A percentile compares a stretch with the other conserved stretches of the same genome.
Evolutionary conservation across 2,329 filamentous ascomycete genomes (phyloP).

Genomic region (Apiospora saccharicola): DNA sequence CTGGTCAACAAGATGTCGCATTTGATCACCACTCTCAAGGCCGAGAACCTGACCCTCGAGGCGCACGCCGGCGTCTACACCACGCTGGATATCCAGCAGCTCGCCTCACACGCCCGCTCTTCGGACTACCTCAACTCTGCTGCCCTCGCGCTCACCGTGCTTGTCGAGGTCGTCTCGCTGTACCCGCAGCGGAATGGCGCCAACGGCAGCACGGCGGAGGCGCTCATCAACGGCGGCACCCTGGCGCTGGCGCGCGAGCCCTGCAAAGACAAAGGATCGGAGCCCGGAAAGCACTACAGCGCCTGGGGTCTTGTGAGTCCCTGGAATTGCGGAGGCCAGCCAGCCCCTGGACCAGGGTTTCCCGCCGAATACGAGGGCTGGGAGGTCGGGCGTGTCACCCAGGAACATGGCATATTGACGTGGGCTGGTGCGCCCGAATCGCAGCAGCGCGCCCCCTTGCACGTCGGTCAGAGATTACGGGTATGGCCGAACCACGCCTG

Average conservation of each 20-base stretch:
- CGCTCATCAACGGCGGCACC: constrained; percentile 71
- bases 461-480: constrained; percentile 71
- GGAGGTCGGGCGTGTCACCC: constrained; percentile 75
- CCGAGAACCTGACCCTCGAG: constrained; percentile 61
- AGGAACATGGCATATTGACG: constrained; percentile 78
- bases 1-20: constrained; percentile 42
- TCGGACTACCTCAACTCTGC: constrained; percentile 52
- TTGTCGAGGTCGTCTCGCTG: constrained; percentile 75
- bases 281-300: constrained; percentile 58
- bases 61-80: constrained; percentile 82
- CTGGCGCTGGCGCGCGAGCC: constrained; percentile 77
- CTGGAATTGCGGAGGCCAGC: constrained; percentile 54
- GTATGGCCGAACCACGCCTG: constrained; percentile 86
- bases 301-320: constrained; percentile 75
- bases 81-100: constrained; percentile 79
- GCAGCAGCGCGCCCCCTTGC: constrained; percentile 56
- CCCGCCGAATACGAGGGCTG: constrained; percentile 58
- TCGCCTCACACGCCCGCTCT: constrained; percentile 70
- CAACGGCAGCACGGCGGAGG: constrained; percentile 61
- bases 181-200: constrained; percentile 65
- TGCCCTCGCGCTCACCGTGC: constrained; percentile 70
- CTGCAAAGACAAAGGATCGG: constrained; percentile 59
- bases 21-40: constrained; percentile 48
- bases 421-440: constrained; percentile 60
- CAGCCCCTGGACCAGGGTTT: constrained; percentile 50